Conservation (phyloP, 1,284 basidiomycete genomes). For the Farysia itapuensis region DNA sequence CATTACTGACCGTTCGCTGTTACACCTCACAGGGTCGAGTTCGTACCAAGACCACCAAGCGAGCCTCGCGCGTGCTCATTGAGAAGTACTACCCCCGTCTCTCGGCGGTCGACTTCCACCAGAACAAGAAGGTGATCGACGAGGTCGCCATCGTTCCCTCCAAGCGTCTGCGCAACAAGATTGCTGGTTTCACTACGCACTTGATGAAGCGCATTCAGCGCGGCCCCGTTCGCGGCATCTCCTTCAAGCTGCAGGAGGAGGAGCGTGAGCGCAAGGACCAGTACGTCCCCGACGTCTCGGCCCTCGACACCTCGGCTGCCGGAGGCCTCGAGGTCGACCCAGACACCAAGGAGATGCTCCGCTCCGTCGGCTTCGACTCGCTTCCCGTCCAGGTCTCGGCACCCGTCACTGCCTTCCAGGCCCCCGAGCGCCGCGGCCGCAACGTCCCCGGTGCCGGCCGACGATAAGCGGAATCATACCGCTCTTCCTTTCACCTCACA, state of each 20-base stretch:
- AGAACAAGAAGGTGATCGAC: conserved; percentile 99
- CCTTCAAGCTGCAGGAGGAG: conserved; percentile 99
- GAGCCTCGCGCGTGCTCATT: conserved; percentile 97
- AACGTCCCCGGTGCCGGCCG: conserved; percentile 59
- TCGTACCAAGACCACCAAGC: conserved; percentile 99
- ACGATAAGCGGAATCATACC: conserved; percentile 38
- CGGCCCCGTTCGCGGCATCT: conserved; percentile 99
- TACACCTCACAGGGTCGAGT: conserved; percentile 99
- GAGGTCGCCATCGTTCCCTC: conserved; percentile 89
- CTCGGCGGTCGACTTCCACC: conserved; percentile 63
- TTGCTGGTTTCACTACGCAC: conserved; percentile 99
- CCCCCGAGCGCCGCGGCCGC: conserved; percentile 56
- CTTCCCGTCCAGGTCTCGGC: conserved; percentile 57
- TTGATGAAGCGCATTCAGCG: conserved; percentile 99
- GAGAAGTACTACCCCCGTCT: conserved; percentile 84
- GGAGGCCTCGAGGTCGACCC: conserved; percentile 59
- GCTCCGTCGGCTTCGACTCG: conserved; percentile 56
- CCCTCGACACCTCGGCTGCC: conserved; percentile 56
- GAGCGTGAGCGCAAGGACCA: conserved; percentile 90
- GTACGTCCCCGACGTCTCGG: conserved; percentile 60
- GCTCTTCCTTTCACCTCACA: neutral
- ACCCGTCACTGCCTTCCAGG: conserved; percentile 54
- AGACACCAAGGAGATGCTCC: conserved; percentile 60
- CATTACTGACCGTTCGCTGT: too few species aligned
- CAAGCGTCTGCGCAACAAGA: conserved; percentile 99